A percentile compares a stretch with the other conserved stretches of the same genome.
phyloP scores from a whole-genome alignment of 192 early-diverging fungal species.

The Irineochytrium annulatum region DNA sequence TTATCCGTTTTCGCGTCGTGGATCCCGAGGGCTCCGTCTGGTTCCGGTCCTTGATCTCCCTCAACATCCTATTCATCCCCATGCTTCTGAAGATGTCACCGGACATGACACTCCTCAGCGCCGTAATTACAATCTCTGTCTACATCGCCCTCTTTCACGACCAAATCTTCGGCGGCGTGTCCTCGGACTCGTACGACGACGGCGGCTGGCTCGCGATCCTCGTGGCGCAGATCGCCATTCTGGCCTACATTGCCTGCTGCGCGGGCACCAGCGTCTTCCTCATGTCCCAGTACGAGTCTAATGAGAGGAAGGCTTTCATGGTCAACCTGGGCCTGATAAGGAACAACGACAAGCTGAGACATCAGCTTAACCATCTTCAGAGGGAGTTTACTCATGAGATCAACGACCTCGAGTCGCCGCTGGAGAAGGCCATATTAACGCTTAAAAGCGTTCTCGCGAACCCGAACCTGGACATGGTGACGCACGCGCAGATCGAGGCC shows the following conservation, averaged over 20 bases:
- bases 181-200: no score
- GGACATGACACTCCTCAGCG: neutral
- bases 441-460: constrained; percentile 45
- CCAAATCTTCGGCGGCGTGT: constrained; percentile 1
- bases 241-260: constrained; percentile 10
- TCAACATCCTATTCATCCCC: constrained; percentile 9
- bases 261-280: constrained; percentile 14
- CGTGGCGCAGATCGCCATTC: constrained; percentile 5
- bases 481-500: neutral
- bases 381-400: constrained; percentile 40
- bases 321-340: constrained; percentile 19
- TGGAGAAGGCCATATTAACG: constrained; percentile 45
- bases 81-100: neutral
- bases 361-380: constrained; percentile 43
- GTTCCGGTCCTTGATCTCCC: constrained; percentile 23
- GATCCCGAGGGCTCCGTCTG: constrained; percentile 21
- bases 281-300: neutral
- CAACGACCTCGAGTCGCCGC: constrained; percentile 45
- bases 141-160: constrained; percentile 5
- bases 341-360: constrained; percentile 43
- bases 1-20: constrained; percentile 24
- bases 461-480: constrained; percentile 33
- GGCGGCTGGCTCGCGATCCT: constrained; percentile 3
- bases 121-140: neutral
- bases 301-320: neutral